Percentiles rank a stretch among this genome's conserved stretches.
Evolutionary conservation across 106 monocot genomes (phyloP).

Genomic region (Narthecium ossifragum): DNA sequence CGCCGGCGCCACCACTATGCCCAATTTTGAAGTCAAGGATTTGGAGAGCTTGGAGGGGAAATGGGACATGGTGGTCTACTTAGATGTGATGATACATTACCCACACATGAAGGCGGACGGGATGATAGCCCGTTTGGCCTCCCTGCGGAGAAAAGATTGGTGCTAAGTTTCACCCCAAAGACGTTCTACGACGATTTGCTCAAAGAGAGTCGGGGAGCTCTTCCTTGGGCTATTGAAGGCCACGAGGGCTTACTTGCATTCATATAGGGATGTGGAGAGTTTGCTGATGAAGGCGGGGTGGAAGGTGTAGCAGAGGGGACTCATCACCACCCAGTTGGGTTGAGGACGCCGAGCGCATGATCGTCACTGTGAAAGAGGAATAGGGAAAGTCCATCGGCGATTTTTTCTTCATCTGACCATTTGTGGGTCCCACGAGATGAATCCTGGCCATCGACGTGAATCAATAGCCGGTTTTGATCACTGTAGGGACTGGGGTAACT

Average conservation of each 20-base stretch:
- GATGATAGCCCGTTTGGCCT: conserved; percentile 89
- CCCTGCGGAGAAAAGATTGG: conserved; percentile 69
- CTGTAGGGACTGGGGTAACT: too few relatives aligned
- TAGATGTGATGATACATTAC: conserved; percentile 95
- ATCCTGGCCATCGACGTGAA: too few relatives aligned
- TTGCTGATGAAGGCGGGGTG: conserved; percentile 78
- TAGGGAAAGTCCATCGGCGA: too few relatives aligned
- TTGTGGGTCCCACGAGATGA: too few relatives aligned
- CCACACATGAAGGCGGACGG: conserved; percentile 77
- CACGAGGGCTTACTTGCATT: conserved; percentile 84
- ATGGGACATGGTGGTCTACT: conserved; percentile 77
- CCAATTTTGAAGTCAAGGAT: conserved; percentile 70
- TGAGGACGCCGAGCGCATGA: too few relatives aligned
- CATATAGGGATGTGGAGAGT: conserved; percentile 77
- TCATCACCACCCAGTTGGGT: conserved; percentile 79
- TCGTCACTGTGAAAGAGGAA: too few relatives aligned
- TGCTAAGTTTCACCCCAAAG: conserved; percentile 87
- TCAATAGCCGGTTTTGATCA: too few relatives aligned
- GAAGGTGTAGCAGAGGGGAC: conserved; percentile 52
- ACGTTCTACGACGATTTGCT: conserved; percentile 64
- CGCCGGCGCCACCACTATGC: too few relatives aligned
- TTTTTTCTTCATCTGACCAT: too few relatives aligned
- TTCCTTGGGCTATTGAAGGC: conserved; percentile 97
- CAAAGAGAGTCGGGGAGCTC: conserved; percentile 86
- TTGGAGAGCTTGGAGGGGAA: conserved; percentile 71